Conservation (phyloP, 305 asterid species). For the Lippia alba region DNA sequence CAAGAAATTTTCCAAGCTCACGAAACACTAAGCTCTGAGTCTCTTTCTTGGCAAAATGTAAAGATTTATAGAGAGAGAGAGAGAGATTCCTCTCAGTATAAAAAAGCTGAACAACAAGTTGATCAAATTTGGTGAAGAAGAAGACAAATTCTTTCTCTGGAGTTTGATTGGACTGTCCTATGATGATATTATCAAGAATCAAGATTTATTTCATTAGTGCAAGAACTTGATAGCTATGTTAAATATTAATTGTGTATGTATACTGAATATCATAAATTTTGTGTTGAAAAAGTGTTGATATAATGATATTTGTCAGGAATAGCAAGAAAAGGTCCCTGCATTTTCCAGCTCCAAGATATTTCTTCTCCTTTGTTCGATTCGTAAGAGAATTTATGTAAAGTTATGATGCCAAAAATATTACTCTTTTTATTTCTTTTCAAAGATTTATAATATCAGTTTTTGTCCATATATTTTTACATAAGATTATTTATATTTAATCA, state of each 20-base stretch:
- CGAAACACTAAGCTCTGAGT: too few species aligned
- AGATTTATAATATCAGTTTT: too few species aligned
- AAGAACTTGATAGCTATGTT: not conserved
- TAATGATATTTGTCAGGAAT: constrained; percentile 9
- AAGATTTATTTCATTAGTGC: constrained; percentile 12
- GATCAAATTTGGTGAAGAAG: constrained; percentile 18
- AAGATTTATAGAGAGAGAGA: not conserved
- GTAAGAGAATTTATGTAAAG: too few species aligned
- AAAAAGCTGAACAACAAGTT: constrained; percentile 25
- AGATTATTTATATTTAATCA: too few species aligned
- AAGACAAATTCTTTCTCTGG: constrained; percentile 3
- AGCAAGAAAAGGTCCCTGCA: not conserved
- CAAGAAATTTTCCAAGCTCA: too few species aligned
- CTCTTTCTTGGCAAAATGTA: too few species aligned
- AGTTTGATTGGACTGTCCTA: constrained; percentile 5
- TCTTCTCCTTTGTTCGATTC: too few species aligned
- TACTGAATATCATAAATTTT: not conserved
- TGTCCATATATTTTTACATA: too few species aligned
- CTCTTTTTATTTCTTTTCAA: too few species aligned
- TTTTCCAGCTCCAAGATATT: constrained; percentile 16
- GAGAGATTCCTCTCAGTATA: constrained; percentile 14
- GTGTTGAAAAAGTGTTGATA: constrained; percentile 16
- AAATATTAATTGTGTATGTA: not conserved
- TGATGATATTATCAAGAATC: constrained; percentile 28
- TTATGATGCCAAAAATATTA: too few species aligned